Evolutionary conservation across 2,329 filamentous ascomycete genomes (phyloP).

Genomic region (Aureobasidium sp.): DNA sequence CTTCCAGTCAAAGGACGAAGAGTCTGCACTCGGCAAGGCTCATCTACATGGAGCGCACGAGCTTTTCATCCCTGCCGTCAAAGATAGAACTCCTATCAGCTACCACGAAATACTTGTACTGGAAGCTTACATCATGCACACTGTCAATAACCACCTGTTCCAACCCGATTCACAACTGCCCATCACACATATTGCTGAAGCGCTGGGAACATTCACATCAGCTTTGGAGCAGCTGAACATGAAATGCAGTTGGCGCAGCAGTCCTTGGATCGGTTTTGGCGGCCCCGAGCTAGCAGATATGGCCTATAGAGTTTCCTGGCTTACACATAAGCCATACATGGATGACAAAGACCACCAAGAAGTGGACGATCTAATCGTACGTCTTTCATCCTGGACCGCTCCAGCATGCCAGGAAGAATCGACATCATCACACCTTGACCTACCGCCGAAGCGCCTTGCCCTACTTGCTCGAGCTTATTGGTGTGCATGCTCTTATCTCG

Average conservation of each 20-base stretch:
- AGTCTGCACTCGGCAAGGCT: constrained; percentile 7
- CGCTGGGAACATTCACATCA: neutral
- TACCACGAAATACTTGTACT: constrained; percentile 19
- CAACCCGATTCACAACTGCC: constrained; percentile 17
- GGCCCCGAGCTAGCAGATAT: constrained; percentile 8
- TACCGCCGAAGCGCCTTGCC: neutral
- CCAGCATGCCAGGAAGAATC: neutral
- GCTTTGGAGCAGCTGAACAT: neutral
- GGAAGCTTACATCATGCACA: constrained; percentile 21
- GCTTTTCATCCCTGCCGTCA: constrained; percentile 14
- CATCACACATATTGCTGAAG: constrained; percentile 7
- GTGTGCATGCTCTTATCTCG: constrained; percentile 10
- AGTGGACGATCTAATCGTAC: neutral
- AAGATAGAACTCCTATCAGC: neutral
- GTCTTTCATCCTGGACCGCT: constrained; percentile 2
- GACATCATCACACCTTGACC: neutral
- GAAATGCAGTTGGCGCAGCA: neutral
- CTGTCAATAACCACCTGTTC: constrained; percentile 19
- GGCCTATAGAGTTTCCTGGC: constrained; percentile 11
- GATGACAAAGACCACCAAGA: neutral
- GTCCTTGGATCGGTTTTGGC: constrained; percentile 14
- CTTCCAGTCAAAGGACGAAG: constrained; percentile 13
- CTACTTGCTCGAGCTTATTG: neutral
- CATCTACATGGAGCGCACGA: constrained; percentile 17
- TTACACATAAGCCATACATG: neutral